These are phyloP conservation scores for Francoa sonchifolia DNA, from an alignment of 441 rosid genomes.

Conservation along the genomic window DNA sequence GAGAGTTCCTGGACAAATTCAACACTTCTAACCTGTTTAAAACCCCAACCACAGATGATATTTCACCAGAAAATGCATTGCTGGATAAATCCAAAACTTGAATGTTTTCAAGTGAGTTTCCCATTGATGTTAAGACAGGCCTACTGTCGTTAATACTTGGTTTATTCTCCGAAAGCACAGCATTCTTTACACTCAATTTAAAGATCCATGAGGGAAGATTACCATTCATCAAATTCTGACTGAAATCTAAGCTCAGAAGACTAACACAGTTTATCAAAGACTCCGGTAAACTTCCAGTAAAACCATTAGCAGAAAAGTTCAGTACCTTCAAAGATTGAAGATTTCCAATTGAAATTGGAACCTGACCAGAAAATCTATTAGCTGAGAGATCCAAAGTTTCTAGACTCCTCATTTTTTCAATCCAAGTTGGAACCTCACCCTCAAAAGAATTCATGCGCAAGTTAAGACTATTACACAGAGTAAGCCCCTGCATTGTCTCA, in stretches of 20 bases:
- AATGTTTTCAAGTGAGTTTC: conserved; percentile 26
- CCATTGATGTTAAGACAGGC: conserved; percentile 9
- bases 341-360: conserved; percentile 60
- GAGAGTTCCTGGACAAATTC: conserved; percentile 40
- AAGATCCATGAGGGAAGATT: conserved; percentile 65
- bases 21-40: conserved; percentile 28
- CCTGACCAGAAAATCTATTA: conserved; percentile 49
- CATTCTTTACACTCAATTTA: conserved; percentile 22
- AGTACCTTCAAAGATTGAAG: conserved; percentile 38
- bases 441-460: conserved; percentile 30
- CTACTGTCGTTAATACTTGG: conserved; percentile 12
- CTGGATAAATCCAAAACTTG: conserved; percentile 47
- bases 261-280: conserved; percentile 35
- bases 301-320: conserved; percentile 44
- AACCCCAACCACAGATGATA: conserved; percentile 23
- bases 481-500: conserved; percentile 38
- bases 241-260: conserved; percentile 48
- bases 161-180: conserved; percentile 25
- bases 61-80: conserved; percentile 39
- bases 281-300: conserved; percentile 51
- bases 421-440: conserved; percentile 43
- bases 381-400: conserved; percentile 64
- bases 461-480: conserved; percentile 33
- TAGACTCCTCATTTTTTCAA: conserved; percentile 43
- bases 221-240: conserved; percentile 53